Evolutionary conservation across 1,284 basidiomycete genomes (phyloP), one percentile per base, ranked within the genome.

Genomic region (Austropuccinia psidii): DNA sequence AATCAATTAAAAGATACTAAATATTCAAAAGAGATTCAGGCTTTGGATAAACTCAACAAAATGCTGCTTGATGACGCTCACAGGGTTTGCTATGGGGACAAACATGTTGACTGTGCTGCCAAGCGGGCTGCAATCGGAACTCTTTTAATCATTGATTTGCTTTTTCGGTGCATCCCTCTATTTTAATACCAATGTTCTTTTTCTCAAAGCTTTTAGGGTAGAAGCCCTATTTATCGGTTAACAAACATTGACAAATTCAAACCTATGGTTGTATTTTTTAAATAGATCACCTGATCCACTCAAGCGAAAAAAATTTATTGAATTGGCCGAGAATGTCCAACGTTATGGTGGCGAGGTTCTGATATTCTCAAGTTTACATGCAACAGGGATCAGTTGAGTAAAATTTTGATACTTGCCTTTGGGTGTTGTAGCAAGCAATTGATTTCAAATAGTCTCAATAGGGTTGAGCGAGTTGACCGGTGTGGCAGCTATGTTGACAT

Each of bases 341-440:
- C 85, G 87, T 60, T 91, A 90, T 76, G 92, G 93, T 35, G 96
- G 89, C 45, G 93, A 98, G 79, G 93, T 93, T 4, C 84, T 97
- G 55, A 93, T 98, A 77, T 98, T 98, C 81, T 96, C 93, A 7
- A 95, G 91, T 78, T 97, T 98, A 95, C 96, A 99, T 81, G 95
- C 98, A 81, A 92, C 90, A 31, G 96, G 96, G 24, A 76, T 77
- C 27, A 79, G 69, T 72, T 61, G 58, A 50, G 57, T 49, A 2
- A 33, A 52, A 39, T 13, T 24, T 19, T 0, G n/a, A 21, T 21
- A 21, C 39, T 33, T 60, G 19, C 29, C 33, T 19, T 31, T 50
- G 8, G 3, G 24, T 50, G 8, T 66, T 21, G 21, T 0, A 39
- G 9, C 1, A 21, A 45, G 27, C 27, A 5, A 29, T 45, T 1